Base-by-base conservation (phyloP, 2,329 filamentous ascomycete species). In the Zymoseptoria ardabiliae region DNA sequence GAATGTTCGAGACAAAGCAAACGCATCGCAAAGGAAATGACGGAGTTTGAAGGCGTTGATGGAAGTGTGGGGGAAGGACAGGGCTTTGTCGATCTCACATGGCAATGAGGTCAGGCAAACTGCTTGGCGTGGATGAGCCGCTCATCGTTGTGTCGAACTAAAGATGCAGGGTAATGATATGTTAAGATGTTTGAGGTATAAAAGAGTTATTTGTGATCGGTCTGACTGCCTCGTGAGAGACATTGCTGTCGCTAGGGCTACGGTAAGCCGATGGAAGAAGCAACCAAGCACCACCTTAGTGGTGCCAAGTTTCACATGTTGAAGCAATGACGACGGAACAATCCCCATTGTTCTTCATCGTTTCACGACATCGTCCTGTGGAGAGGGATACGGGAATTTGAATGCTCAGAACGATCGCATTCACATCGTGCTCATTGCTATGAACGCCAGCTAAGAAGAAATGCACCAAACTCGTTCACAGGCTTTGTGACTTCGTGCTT, bases 101-200 rank as follows among this genome's bases (percentile, higher is more conserved):
- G 35, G 21, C 23, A 22, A 54, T 54, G 7, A 57, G 50, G 20
- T 50, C 20, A 19, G 57, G 57, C 53, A 58, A 52, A 21, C 17
- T 35, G 9, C 52, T 50, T 28, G 49, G 55, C 49, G 55, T 57
- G 30, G 49, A 57, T 21, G 35, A 17, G 35, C 11, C 11, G 35
- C 35, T 41, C 35, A 41, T 41, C 17, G 35, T 41, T 41, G 11
- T 17, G 17, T 41, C 5, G 4, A 11, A 6, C 17, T 3, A 41
- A 17, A 17, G 35, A 41, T 41, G 11, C 35, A 41, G 35, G 35
- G 35, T 41, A 41, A 41, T 25, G 23, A 25, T 41, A 41, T 41
- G 6, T 41, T 5, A 41, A 41, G 35, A 41, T 17, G 35, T 2
- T 17, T 41, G 4, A 41, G 11, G 35, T 41, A 17, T 25, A 41